These are phyloP conservation scores for Dicorynia guianensis DNA, from an alignment of 306 rosid species.

Conservation along the genomic window DNA sequence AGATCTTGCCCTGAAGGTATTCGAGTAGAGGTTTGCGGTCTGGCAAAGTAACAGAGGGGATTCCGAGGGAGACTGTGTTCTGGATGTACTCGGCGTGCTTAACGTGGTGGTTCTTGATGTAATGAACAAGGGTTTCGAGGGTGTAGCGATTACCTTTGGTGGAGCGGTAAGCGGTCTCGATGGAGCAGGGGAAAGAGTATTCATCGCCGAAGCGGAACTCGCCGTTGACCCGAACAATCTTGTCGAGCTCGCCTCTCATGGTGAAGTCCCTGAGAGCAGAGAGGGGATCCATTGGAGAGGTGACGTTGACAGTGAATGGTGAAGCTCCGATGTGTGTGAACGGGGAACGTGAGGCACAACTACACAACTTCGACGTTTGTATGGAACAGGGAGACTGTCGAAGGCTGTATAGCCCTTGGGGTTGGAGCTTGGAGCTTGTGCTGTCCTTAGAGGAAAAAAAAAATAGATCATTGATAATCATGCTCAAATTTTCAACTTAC, in stretches of 20 bases:
- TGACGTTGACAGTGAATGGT: background rate
- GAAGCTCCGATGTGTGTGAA: too few relatives aligned
- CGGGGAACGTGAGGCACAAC: too few relatives aligned
- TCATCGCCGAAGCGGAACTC: slow-evolving; percentile 90
- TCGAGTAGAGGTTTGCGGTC: slow-evolving; percentile 91
- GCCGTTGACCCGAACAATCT: slow-evolving; percentile 60
- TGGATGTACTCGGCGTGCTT: slow-evolving; percentile 92
- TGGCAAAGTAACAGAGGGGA: slow-evolving; percentile 83
- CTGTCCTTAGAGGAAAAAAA: too few relatives aligned
- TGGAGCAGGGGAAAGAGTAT: slow-evolving; percentile 71
- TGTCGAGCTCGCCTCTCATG: slow-evolving; percentile 84
- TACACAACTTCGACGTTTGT: too few relatives aligned
- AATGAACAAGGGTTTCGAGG: slow-evolving; percentile 92
- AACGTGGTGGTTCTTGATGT: slow-evolving; percentile 73
- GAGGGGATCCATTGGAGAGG: slow-evolving; percentile 76
- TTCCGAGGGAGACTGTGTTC: slow-evolving; percentile 74
- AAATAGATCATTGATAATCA: too few relatives aligned
- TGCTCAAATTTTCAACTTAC: too few relatives aligned
- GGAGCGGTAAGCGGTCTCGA: slow-evolving; percentile 85
- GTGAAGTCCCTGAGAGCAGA: slow-evolving; percentile 92
- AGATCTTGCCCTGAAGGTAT: slow-evolving; percentile 77
- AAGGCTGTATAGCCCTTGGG: too few relatives aligned
- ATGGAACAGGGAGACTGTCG: too few relatives aligned
- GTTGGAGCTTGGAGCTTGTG: too few relatives aligned
- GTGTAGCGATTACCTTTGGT: slow-evolving; percentile 92